phyloP scores from a whole-genome alignment of 768 basidiomycete species.

The Boletus bicolor region DNA sequence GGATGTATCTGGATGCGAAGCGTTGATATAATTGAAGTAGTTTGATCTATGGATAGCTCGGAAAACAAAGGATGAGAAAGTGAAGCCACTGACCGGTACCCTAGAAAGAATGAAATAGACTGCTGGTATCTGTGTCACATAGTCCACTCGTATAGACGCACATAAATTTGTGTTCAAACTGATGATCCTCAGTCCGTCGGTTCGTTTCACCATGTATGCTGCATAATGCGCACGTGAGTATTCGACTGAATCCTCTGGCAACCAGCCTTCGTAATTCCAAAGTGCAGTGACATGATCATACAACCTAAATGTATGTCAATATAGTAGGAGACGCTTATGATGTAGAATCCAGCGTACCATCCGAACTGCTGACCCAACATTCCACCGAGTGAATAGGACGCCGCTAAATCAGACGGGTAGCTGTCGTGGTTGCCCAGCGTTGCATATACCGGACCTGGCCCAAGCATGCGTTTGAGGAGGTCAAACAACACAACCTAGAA shows the following conservation, averaged over 20 bases:
- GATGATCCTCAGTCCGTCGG: conserved; percentile 67
- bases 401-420: conserved; percentile 56
- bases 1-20: conserved; percentile 63
- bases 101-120: conserved; percentile 14
- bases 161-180: conserved; percentile 77
- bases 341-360: conserved; percentile 42
- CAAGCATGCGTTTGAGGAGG: conserved; percentile 59
- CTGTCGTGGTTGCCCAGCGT: conserved; percentile 77
- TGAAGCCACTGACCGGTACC: conserved; percentile 29
- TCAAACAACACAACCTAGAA: conserved; percentile 60
- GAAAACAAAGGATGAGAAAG: conserved; percentile 3
- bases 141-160: conserved; percentile 32
- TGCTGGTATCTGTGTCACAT: background rate
- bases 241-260: conserved; percentile 52
- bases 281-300: conserved; percentile 71
- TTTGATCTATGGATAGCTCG: conserved; percentile 46
- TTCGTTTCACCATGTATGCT: conserved; percentile 65
- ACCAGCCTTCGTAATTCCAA: conserved; percentile 71
- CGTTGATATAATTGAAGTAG: conserved; percentile 75
- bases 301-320: conserved; percentile 45
- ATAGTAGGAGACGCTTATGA: background rate
- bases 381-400: conserved; percentile 55
- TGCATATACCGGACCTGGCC: conserved; percentile 70
- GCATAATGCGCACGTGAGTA: conserved; percentile 67
- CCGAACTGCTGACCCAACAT: conserved; percentile 57